Conservation (phyloP, 345 rosid genomes). For the Salix udensis region DNA sequence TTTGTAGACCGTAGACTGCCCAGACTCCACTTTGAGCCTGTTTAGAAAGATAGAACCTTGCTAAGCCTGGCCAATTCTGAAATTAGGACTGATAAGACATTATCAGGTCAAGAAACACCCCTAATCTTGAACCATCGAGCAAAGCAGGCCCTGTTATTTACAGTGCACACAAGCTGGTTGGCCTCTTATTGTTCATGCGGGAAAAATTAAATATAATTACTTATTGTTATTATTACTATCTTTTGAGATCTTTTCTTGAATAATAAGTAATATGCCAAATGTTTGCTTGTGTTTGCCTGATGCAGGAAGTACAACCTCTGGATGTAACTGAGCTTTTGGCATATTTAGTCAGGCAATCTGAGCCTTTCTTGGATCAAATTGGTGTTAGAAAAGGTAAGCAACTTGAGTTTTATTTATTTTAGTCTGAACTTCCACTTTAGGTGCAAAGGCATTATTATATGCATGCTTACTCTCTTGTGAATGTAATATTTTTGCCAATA, state of each 20-base stretch:
- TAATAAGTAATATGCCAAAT: conserved; percentile 4
- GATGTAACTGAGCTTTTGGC: conserved; percentile 90
- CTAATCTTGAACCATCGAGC: not conserved
- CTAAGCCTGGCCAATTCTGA: not conserved
- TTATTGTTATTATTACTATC: not conserved
- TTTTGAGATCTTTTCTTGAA: not conserved
- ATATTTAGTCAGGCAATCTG: conserved; percentile 82
- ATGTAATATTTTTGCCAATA: not conserved
- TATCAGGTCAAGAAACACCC: not conserved
- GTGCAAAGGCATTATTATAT: not conserved
- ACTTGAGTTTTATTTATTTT: not conserved
- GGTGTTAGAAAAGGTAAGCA: conserved; percentile 72
- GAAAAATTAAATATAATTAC: not conserved
- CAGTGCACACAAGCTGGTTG: not conserved
- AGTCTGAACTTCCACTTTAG: not conserved
- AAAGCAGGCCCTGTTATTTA: not conserved
- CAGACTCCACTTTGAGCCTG: not conserved
- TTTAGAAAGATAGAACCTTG: not conserved
- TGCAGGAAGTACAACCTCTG: conserved; percentile 76
- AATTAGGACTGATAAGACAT: not conserved
- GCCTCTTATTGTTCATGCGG: no score
- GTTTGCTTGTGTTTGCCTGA: conserved; percentile 2
- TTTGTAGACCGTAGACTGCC: not conserved
- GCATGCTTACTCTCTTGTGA: not conserved
- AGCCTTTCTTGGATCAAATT: conserved; percentile 85